These are phyloP conservation scores for Yarrowia alimentaria DNA, from an alignment of 805 yeast genomes.

Conservation along the genomic window DNA sequence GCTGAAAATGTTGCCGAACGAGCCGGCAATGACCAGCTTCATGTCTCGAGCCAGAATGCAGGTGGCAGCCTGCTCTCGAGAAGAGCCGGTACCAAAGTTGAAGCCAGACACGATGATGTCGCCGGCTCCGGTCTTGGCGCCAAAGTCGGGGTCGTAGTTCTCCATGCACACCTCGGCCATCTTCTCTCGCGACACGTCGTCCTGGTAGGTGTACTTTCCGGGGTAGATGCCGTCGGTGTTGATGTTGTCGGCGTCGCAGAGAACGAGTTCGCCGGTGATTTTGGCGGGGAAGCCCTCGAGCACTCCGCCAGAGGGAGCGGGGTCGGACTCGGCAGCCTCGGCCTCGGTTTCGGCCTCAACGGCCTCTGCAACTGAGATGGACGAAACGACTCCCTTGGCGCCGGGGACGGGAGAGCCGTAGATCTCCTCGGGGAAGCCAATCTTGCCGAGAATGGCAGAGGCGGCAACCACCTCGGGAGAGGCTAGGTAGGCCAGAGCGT, in stretches of 20 bases:
- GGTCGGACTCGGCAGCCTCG: constrained; percentile 39
- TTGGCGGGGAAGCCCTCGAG: constrained; percentile 87
- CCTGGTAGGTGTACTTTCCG: constrained; percentile 98
- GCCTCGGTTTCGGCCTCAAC: constrained; percentile 41
- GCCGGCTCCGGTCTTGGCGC: constrained; percentile 72
- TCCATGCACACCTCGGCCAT: constrained; percentile 99
- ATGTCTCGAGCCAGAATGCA: constrained; percentile 92
- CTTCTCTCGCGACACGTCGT: constrained; percentile 87
- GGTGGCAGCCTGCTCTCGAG: constrained; percentile 99
- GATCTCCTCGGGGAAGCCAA: constrained; percentile 88
- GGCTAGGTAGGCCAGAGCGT: constrained; percentile 92
- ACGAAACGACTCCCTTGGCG: constrained; percentile 47
- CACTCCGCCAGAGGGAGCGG: constrained; percentile 60
- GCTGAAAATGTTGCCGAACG: constrained; percentile 94
- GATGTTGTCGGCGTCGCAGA: constrained; percentile 90
- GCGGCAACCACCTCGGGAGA: constrained; percentile 99
- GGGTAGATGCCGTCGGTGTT: constrained; percentile 99
- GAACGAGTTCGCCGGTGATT: constrained; percentile 85
- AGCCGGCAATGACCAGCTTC: constrained; percentile 90
- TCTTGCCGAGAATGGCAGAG: constrained; percentile 90
- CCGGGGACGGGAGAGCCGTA: constrained; percentile 54
- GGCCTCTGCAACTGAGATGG: constrained; percentile 39
- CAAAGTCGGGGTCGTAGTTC: constrained; percentile 90
- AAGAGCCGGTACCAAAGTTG: constrained; percentile 98
- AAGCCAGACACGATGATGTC: constrained; percentile 90